Evolutionary conservation across 257 asterid species (phyloP).

Genomic region (Eucommia ulmoides): DNA sequence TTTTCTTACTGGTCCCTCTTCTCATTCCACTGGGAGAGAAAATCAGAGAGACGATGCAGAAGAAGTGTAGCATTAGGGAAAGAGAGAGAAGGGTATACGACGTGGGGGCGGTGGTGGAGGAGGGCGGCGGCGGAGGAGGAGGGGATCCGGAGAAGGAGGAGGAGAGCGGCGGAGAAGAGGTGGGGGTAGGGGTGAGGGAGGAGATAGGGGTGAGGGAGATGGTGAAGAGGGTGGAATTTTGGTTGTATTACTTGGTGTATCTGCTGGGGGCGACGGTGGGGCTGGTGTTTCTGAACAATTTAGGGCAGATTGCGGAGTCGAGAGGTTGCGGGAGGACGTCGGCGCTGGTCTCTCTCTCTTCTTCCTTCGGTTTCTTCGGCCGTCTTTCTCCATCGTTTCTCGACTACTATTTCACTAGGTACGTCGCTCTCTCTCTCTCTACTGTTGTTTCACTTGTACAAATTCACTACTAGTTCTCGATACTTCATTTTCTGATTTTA

Average conservation of each 20-base stretch:
- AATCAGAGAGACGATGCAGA: constrained; percentile 23
- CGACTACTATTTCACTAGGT: constrained; percentile 43
- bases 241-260: constrained; percentile 56
- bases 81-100: constrained; percentile 16
- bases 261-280: constrained; percentile 69
- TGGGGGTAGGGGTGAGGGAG: constrained; percentile 13
- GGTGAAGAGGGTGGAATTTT: constrained; percentile 45
- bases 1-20: constrained; percentile 27
- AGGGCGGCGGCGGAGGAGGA: neutral
- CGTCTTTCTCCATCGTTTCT: constrained; percentile 58
- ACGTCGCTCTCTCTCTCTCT: neutral
- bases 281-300: constrained; percentile 52
- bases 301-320: constrained; percentile 69
- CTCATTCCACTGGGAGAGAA: constrained; percentile 35
- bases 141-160: constrained; percentile 7
- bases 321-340: constrained; percentile 41
- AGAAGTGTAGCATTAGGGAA: constrained; percentile 39
- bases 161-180: neutral
- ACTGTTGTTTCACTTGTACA: too few species aligned
- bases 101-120: constrained; percentile 13
- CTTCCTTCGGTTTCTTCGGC: constrained; percentile 69
- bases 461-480: too few species aligned
- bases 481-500: too few species aligned
- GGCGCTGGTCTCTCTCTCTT: constrained; percentile 46
- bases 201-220: constrained; percentile 39